phyloP scores from a whole-genome alignment of 305 asterid species.

The Solanum hybrid region DNA sequence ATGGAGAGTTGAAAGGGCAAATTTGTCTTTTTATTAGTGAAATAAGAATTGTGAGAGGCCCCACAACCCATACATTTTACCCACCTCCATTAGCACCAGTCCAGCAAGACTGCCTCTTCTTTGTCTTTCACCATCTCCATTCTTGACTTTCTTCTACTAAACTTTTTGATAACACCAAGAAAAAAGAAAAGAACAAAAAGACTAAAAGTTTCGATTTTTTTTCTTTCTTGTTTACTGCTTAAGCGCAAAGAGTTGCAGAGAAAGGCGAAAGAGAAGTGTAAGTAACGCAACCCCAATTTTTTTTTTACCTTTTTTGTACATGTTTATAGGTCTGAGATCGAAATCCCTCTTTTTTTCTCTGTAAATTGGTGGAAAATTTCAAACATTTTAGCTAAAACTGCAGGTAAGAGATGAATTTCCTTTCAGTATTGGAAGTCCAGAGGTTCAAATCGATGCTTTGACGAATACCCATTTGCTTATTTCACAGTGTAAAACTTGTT shows the following conservation, averaged over 20 bases:
- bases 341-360: background rate
- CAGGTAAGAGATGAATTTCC: background rate
- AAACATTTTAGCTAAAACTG: background rate
- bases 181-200: background rate
- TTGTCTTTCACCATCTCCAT: background rate
- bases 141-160: background rate
- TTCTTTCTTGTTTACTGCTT: background rate
- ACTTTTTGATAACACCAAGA: background rate
- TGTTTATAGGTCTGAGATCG: background rate
- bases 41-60: background rate
- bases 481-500: background rate
- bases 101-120: background rate
- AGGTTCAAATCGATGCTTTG: conserved; percentile 13
- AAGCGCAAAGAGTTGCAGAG: background rate
- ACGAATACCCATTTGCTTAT: background rate
- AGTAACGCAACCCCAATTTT: background rate
- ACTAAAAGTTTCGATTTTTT: background rate
- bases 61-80: background rate
- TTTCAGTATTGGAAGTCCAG: background rate
- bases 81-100: conserved; percentile 4
- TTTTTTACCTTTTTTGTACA: background rate
- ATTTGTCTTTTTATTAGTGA: background rate
- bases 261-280: background rate
- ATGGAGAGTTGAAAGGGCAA: background rate
- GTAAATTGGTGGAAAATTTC: background rate